Percentiles rank a stretch among this genome's conserved stretches.
These are phyloP conservation scores for Phaeoacremonium minimum DNA, from an alignment of 2,329 filamentous ascomycete species.

Conservation along the genomic window DNA sequence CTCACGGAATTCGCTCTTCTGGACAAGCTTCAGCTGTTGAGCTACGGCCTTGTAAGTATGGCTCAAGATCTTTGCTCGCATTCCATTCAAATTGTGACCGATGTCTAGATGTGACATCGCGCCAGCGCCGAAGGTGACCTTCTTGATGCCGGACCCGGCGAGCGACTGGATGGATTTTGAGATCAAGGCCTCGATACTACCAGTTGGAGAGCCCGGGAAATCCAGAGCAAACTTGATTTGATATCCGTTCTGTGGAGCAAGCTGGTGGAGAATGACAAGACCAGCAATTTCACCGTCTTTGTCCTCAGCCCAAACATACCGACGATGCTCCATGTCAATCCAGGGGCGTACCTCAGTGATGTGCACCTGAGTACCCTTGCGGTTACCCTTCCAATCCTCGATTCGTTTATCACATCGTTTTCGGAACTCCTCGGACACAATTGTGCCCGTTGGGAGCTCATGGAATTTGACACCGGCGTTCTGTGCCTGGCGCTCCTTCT, in stretches of 20 bases:
- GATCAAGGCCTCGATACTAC: constrained; percentile 81
- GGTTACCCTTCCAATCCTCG: constrained; percentile 71
- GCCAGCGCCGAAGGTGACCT: constrained; percentile 85
- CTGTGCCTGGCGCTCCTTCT: constrained; percentile 62
- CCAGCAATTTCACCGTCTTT: constrained; percentile 69
- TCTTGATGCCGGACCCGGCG: no score
- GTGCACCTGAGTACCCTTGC: constrained; percentile 84
- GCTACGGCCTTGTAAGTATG: constrained; percentile 80
- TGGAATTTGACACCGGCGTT: constrained; percentile 79
- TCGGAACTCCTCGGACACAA: constrained; percentile 51
- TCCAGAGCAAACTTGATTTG: constrained; percentile 94
- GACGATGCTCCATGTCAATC: constrained; percentile 77
- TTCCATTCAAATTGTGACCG: constrained; percentile 75
- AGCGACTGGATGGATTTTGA: constrained; percentile 58
- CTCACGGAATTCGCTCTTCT: constrained; percentile 85
- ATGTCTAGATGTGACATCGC: constrained; percentile 70
- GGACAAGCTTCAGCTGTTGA: constrained; percentile 74
- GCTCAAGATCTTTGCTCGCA: constrained; percentile 75
- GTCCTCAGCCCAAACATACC: constrained; percentile 79
- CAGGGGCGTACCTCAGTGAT: constrained; percentile 86
- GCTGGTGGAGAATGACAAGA: constrained; percentile 77
- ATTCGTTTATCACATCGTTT: constrained; percentile 69
- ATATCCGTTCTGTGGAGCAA: constrained; percentile 78
- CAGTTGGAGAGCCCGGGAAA: constrained; percentile 81
- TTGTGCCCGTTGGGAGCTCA: constrained; percentile 67